These are phyloP conservation scores for Pseudogymnoascus sp. DNA, from an alignment of 2,329 filamentous ascomycete species.

Conservation along the genomic window DNA sequence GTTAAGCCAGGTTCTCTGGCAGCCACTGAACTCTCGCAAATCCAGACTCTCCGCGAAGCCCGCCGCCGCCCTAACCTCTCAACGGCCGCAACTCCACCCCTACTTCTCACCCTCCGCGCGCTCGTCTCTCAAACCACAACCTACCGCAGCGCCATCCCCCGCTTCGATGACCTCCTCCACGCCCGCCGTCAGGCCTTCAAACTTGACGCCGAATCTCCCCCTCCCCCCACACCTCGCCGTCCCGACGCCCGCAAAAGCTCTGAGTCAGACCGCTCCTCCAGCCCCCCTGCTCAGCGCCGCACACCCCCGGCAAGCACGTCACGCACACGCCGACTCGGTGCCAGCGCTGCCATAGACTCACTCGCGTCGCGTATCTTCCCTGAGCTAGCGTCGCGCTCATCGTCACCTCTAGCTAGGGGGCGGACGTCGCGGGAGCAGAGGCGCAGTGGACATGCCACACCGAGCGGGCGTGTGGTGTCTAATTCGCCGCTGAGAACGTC, in stretches of 20 bases:
- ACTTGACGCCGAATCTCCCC: constrained; percentile 44
- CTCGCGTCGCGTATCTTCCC: constrained; percentile 56
- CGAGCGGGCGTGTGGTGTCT: neutral
- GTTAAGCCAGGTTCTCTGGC: constrained; percentile 34
- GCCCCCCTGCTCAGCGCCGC: neutral
- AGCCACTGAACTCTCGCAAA: constrained; percentile 36
- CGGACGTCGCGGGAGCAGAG: constrained; percentile 6
- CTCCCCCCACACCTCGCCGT: constrained; percentile 25
- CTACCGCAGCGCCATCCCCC: constrained; percentile 57
- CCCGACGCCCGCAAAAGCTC: constrained; percentile 29
- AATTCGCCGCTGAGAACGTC: neutral
- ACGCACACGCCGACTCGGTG: neutral
- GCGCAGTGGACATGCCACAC: neutral
- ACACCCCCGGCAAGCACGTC: neutral
- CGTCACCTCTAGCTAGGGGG: constrained; percentile 18
- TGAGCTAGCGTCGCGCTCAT: constrained; percentile 33
- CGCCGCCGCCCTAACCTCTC: constrained; percentile 47
- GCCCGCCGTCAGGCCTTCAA: constrained; percentile 57
- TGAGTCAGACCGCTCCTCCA: constrained; percentile 29
- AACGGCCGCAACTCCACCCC: constrained; percentile 38
- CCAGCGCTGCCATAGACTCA: constrained; percentile 41
- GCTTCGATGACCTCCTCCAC: constrained; percentile 65
- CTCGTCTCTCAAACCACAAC: constrained; percentile 54
- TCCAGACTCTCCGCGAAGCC: constrained; percentile 43
- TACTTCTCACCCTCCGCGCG: constrained; percentile 50